These are phyloP conservation scores for Kokia cookei DNA, from an alignment of 441 rosid species.

Conservation along the genomic window DNA sequence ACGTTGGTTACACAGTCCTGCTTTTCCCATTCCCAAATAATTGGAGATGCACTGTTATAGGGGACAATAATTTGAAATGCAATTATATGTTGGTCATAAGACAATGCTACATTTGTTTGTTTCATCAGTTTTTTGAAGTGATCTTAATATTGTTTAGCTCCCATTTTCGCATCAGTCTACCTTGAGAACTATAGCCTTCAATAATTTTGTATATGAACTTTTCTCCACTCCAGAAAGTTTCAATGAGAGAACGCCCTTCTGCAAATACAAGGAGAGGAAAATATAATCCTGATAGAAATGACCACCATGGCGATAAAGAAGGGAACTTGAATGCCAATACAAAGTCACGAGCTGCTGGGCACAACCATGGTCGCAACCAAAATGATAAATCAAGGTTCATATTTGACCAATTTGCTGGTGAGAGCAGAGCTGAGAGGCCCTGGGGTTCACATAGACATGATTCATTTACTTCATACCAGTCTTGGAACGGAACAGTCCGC, in stretches of 20 bases:
- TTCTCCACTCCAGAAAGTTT: constrained; percentile 51
- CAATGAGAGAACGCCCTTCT: constrained; percentile 61
- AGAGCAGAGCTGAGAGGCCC: constrained; percentile 56
- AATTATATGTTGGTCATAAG: not conserved
- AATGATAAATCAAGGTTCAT: constrained; percentile 60
- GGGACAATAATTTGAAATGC: not conserved
- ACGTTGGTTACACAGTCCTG: not conserved
- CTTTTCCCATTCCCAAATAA: not conserved
- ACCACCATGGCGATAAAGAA: constrained; percentile 70
- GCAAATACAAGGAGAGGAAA: constrained; percentile 69
- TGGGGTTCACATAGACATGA: constrained; percentile 66
- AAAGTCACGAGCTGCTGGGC: constrained; percentile 61
- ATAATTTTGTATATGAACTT: constrained; percentile 4
- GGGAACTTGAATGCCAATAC: constrained; percentile 61
- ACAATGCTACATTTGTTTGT: not conserved
- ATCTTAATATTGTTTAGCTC: not conserved
- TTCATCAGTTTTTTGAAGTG: not conserved
- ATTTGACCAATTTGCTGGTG: constrained; percentile 41
- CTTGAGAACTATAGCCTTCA: constrained; percentile 4
- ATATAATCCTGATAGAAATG: constrained; percentile 66
- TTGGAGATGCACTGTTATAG: not conserved
- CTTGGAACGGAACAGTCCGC: constrained; percentile 56
- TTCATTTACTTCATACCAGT: constrained; percentile 44
- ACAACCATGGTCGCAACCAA: constrained; percentile 49
- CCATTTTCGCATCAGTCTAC: not conserved